Evolutionary conservation across 306 rosid species (phyloP).

Genomic region (Citrullus mucosospermus): DNA sequence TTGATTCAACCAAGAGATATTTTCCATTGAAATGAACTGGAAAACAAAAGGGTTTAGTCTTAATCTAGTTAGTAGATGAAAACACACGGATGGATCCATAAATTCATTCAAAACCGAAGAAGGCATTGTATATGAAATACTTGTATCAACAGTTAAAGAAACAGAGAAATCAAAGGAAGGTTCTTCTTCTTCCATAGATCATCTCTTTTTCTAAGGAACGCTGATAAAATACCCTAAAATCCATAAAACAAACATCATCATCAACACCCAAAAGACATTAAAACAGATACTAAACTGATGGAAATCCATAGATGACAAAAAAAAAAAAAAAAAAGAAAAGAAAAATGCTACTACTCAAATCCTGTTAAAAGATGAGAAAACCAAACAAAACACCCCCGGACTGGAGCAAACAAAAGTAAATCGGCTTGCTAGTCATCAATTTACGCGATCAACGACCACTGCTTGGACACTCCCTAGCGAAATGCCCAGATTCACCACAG

Average conservation of each 20-base stretch:
- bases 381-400: conserved; percentile 4
- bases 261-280: neutral
- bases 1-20: neutral
- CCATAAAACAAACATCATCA: neutral
- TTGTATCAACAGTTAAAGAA: conserved; percentile 5
- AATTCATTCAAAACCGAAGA: conserved; percentile 1
- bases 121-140: neutral
- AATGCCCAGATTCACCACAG: conserved; percentile 50
- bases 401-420: neutral
- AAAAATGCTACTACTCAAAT: neutral
- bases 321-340: no score
- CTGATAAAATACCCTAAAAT: conserved; percentile 4
- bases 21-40: neutral
- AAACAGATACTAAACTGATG: neutral
- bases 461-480: conserved; percentile 41
- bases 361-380: neutral
- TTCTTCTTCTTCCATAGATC: neutral
- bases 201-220: neutral
- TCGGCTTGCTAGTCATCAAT: neutral
- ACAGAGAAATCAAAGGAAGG: neutral
- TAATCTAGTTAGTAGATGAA: no score
- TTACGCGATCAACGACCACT: conserved; percentile 16
- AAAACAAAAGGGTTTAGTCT: neutral
- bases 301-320: neutral
- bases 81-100: neutral